These are phyloP conservation scores for Arachis monticola DNA, from an alignment of 331 rosid genomes.

Conservation along the genomic window DNA sequence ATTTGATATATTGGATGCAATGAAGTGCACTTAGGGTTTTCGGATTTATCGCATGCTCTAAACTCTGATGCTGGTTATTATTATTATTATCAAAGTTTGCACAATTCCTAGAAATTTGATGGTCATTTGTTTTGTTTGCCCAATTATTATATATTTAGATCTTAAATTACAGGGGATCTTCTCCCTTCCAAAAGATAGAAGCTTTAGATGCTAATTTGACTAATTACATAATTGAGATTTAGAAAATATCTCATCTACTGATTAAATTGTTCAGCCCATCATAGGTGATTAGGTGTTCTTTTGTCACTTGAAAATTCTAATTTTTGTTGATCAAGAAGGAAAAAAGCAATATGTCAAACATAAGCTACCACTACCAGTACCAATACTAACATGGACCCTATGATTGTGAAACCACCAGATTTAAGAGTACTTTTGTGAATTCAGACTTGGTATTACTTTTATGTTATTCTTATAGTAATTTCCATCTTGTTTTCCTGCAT, in stretches of 20 bases:
- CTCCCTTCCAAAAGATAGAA: background rate
- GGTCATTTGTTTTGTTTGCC: background rate
- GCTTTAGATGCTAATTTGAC: background rate
- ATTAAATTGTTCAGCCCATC: constrained; percentile 13
- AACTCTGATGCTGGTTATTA: constrained; percentile 11
- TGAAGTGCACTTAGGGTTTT: constrained; percentile 19
- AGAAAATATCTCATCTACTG: background rate
- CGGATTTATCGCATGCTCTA: background rate
- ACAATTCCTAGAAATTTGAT: background rate
- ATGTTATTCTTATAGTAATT: background rate
- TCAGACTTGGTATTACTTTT: background rate
- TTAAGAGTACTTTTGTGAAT: constrained; percentile 9
- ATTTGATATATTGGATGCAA: background rate
- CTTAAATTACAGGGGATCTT: constrained; percentile 6
- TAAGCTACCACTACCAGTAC: background rate
- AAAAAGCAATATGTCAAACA: constrained; percentile 9
- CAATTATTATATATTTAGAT: background rate
- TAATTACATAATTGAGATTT: background rate
- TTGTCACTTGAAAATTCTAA: background rate
- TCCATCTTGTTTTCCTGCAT: constrained; percentile 12
- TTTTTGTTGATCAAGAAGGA: constrained; percentile 15
- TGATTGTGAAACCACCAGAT: background rate
- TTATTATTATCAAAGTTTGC: background rate
- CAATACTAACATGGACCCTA: background rate
- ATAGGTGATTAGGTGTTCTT: background rate